Conservation (phyloP, 768 basidiomycete species). For the Ramaria rubella region DNA sequence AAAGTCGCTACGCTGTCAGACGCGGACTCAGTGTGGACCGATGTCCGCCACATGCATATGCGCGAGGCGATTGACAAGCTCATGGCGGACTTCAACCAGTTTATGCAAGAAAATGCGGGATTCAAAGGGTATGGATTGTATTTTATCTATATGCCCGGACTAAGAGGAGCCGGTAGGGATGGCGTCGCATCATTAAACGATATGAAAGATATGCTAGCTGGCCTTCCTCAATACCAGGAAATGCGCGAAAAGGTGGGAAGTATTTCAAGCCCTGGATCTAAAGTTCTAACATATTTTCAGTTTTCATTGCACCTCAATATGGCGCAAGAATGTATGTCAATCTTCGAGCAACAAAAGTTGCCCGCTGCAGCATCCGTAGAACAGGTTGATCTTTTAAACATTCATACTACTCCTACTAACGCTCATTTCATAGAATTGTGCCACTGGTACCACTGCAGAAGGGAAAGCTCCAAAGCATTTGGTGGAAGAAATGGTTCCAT, state of each 20-base stretch:
- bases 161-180: slow-evolving; percentile 38
- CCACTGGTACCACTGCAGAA: slow-evolving; percentile 85
- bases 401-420: neutral
- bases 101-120: slow-evolving; percentile 89
- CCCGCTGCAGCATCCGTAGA: slow-evolving; percentile 82
- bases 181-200: slow-evolving; percentile 87
- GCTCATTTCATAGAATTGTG: slow-evolving; percentile 70
- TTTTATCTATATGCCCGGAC: slow-evolving; percentile 1
- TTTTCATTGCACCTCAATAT: slow-evolving; percentile 96
- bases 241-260: slow-evolving; percentile 78
- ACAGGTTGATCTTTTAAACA: slow-evolving; percentile 46
- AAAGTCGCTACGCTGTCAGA: slow-evolving; percentile 85
- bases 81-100: slow-evolving; percentile 93
- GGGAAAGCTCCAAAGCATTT: slow-evolving; percentile 92
- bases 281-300: slow-evolving; percentile 32
- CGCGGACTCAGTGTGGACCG: slow-evolving; percentile 83
- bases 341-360: slow-evolving; percentile 86
- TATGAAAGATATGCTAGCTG: slow-evolving; percentile 99
- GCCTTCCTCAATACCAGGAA: slow-evolving; percentile 88
- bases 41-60: slow-evolving; percentile 97
- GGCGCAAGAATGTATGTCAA: slow-evolving; percentile 95
- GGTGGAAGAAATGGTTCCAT: slow-evolving; percentile 98
- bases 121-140: slow-evolving; percentile 70
- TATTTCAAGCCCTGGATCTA: neutral
- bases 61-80: slow-evolving; percentile 96